Evolutionary conservation across 371 early-diverging fungal species (phyloP).

Genomic region (Syncephalastrum racemosum): DNA sequence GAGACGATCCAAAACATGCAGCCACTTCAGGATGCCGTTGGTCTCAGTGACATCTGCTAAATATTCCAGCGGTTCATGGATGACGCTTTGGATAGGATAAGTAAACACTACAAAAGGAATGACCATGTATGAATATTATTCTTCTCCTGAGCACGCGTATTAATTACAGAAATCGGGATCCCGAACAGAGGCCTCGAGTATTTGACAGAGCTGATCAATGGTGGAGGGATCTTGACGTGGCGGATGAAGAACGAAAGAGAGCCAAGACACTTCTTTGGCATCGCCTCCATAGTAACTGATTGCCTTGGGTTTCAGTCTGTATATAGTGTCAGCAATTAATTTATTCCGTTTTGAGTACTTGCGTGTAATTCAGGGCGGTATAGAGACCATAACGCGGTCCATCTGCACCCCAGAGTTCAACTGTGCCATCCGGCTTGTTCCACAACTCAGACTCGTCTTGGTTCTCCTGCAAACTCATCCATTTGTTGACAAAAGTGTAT

Average conservation of each 20-base stretch:
- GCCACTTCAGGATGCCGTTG: too few species aligned
- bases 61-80: neutral
- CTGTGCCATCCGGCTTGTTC: neutral
- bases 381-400: too few species aligned
- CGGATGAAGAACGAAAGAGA: slow-evolving; percentile 6
- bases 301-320: slow-evolving; percentile 2
- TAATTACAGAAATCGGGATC: slow-evolving; percentile 7
- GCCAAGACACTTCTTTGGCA: slow-evolving; percentile 3
- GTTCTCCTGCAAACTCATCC: slow-evolving; percentile 3
- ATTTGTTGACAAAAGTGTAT: slow-evolving; percentile 7
- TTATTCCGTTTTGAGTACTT: neutral
- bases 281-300: slow-evolving; percentile 1
- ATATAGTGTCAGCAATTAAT: neutral
- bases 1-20: too few species aligned
- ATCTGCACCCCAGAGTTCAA: slow-evolving; percentile 4
- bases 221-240: neutral
- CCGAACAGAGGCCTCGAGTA: neutral
- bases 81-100: neutral
- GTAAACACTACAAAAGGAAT: neutral
- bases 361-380: slow-evolving; percentile 1
- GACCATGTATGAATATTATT: too few species aligned
- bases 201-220: too few species aligned
- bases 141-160: neutral
- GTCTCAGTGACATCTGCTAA: neutral
- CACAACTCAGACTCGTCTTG: slow-evolving; percentile 4